Evolutionary conservation across 495 filamentous ascomycete genomes (phyloP).

Genomic region (Friedmanniomyces simplex): DNA sequence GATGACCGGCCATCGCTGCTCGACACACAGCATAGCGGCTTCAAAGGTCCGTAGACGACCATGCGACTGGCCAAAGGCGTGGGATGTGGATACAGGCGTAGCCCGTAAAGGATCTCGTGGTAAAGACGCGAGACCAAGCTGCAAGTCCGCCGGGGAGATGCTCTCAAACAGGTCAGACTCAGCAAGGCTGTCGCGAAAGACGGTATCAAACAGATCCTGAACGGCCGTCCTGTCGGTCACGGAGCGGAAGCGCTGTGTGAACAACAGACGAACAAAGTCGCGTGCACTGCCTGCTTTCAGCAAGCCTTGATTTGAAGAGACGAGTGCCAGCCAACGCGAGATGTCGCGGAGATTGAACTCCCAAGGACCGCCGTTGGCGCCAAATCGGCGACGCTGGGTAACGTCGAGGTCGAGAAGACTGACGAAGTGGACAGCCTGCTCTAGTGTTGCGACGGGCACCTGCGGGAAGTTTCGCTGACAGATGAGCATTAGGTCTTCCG

Average conservation of each 20-base stretch:
- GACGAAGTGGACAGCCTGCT: slow-evolving; percentile 68
- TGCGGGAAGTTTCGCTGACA: slow-evolving; percentile 64
- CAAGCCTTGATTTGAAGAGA: slow-evolving; percentile 46
- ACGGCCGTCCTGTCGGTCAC: slow-evolving; percentile 54
- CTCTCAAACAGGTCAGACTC: slow-evolving; percentile 48
- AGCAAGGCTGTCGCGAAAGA: slow-evolving; percentile 38
- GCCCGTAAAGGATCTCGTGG: slow-evolving; percentile 37
- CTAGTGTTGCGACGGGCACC: slow-evolving; percentile 44
- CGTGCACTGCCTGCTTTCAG: slow-evolving; percentile 42
- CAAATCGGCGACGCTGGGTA: slow-evolving; percentile 53
- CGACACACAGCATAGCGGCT: slow-evolving; percentile 74
- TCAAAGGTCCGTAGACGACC: slow-evolving; percentile 57
- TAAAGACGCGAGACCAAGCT: slow-evolving; percentile 70
- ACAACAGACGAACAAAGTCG: slow-evolving; percentile 71
- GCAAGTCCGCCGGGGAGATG: slow-evolving; percentile 55
- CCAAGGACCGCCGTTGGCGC: slow-evolving; percentile 80
- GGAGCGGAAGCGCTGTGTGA: slow-evolving; percentile 78
- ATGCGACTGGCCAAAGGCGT: not conserved
- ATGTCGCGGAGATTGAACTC: slow-evolving; percentile 95
- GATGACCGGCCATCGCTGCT: slow-evolving; percentile 79
- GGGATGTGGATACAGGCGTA: not conserved
- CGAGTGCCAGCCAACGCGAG: slow-evolving; percentile 74
- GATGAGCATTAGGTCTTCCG: slow-evolving; percentile 72
- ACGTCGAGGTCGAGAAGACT: slow-evolving; percentile 62
- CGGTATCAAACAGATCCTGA: slow-evolving; percentile 48